phyloP scores from a whole-genome alignment of 257 asterid species.

The Solanum sitiens region DNA sequence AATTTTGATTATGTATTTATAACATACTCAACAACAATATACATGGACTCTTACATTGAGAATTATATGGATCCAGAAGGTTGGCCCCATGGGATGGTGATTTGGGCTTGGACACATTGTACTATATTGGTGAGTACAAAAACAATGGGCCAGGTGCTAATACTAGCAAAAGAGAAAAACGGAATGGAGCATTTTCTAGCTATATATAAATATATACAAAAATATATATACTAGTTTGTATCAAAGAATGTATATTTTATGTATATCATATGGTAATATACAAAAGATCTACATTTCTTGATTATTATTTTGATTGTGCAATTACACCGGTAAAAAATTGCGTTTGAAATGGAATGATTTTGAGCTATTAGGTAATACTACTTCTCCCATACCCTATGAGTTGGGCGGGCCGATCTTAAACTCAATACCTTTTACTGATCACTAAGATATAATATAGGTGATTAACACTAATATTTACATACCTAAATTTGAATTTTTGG shows the following conservation, averaged over 20 bases:
- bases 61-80: neutral
- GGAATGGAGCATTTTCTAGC: no score
- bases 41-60: no score
- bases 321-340: neutral
- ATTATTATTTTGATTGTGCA: neutral
- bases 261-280: neutral
- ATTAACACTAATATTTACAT: neutral
- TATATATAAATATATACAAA: no score
- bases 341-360: neutral
- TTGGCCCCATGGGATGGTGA: neutral
- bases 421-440: neutral
- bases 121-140: conserved; percentile 4
- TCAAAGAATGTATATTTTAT: neutral
- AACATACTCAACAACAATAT: neutral
- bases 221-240: neutral
- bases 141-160: conserved; percentile 10
- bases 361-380: neutral
- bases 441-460: neutral
- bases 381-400: neutral
- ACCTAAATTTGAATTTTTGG: neutral
- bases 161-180: neutral
- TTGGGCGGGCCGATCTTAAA: neutral
- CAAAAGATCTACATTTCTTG: neutral
- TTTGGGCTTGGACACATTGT: neutral
- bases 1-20: no score